A percentile compares a stretch with the other conserved stretches of the same genome.
Conservation (phyloP, 1,139 yeast genomes). For the Candida smagusa region DNA sequence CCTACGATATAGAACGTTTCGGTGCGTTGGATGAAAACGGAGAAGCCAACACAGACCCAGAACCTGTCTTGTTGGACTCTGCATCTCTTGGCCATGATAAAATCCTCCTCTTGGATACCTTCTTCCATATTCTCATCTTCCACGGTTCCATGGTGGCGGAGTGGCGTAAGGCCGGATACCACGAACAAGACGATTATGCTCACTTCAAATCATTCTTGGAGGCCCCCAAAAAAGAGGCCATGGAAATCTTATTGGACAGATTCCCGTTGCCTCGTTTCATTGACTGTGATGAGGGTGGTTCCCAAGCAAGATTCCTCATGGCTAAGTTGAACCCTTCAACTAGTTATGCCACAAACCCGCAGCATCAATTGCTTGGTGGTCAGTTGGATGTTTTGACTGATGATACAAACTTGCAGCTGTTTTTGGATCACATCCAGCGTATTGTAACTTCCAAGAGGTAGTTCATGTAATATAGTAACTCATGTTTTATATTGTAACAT, state of each 20-base stretch:
- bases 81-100: conserved; percentile 59
- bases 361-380: conserved; percentile 25
- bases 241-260: conserved; percentile 62
- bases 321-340: conserved; percentile 74
- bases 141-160: conserved; percentile 68
- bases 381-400: conserved; percentile 56
- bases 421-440: conserved; percentile 56
- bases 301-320: conserved; percentile 74
- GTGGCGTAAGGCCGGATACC: conserved; percentile 69
- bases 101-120: conserved; percentile 66
- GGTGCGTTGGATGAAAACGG: conserved; percentile 45
- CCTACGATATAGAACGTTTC: conserved; percentile 57
- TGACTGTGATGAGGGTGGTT: conserved; percentile 74
- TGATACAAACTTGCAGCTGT: conserved; percentile 66
- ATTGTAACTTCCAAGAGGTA: conserved; percentile 26
- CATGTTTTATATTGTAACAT: no score
- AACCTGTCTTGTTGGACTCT: conserved; percentile 69
- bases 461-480: no score
- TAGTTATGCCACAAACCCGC: conserved; percentile 46
- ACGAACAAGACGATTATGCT: conserved; percentile 60
- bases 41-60: conserved; percentile 32
- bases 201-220: conserved; percentile 60
- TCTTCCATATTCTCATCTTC: conserved; percentile 67
- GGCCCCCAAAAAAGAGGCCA: conserved; percentile 66
- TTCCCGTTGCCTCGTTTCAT: conserved; percentile 73